Base-by-base conservation (phyloP, 345 rosid genomes). In the Salix koriyanagi region DNA sequence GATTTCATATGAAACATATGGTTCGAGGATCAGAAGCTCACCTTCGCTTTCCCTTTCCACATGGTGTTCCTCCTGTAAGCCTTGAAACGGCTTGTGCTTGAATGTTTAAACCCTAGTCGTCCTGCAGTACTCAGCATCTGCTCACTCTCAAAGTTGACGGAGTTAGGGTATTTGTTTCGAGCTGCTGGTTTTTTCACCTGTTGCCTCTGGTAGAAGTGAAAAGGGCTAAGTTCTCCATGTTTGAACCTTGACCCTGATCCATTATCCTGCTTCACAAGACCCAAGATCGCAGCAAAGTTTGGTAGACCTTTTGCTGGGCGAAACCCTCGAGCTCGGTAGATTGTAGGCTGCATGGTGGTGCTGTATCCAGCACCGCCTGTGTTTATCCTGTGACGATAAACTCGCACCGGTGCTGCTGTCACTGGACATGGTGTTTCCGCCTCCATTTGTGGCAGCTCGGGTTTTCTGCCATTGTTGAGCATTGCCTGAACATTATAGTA, bases 401-500 rank as follows among this genome's bases (percentile, higher is more conserved):
- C 70, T 67, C n/a, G 71, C 71, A 4, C 30, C 71, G 10, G 71
- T 3, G 13, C 28, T 7, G 4, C 28, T 7, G 4, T 21, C 19
- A 39, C 41, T 4, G 30, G 71, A 16, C 66, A 13, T 46, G 50
- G 14, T 46, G 15, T 28, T 67, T 8, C 28, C 7, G 7, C 73
- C 71, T 72, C 62, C 50, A 61, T 30, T 71, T 15, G 11, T 12
- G 32, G 13, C 48, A 30, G 65, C 30, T 19, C 18, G 48, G 18
- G 21, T 52, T 30, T 71, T 28, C 21, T 7, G 30, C 30, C 8
- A n/a, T 39, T 68, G 52, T 39, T 68, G 52, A 25, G 13, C 62
- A 82, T 80, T 34, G 7, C 21, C 19, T 34, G 23, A 9, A 79
- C 44, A 69, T 86, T 50, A 42, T 83, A 85, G 30, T 61, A 54